Conservation (phyloP, 306 rosid genomes). For the Cicer cuneatum region DNA sequence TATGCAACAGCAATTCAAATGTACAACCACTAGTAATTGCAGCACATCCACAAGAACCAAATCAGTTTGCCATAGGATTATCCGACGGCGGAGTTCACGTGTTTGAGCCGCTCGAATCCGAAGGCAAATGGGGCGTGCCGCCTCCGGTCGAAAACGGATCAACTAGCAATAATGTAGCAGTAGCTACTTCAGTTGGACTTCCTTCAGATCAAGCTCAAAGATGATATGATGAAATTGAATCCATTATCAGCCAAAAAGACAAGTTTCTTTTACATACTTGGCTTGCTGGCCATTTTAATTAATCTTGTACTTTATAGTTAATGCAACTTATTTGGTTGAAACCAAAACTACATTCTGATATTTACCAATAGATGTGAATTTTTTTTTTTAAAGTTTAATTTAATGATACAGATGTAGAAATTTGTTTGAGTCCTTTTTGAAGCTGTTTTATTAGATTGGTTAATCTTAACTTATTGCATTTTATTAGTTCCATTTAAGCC, state of each 20-base stretch:
- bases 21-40: slow-evolving; percentile 86
- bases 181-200: slow-evolving; percentile 75
- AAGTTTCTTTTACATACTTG: slow-evolving; percentile 79
- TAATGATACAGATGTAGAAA: slow-evolving; percentile 40
- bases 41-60: slow-evolving; percentile 94
- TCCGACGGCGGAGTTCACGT: slow-evolving; percentile 95
- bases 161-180: slow-evolving; percentile 57
- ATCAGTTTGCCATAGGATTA: slow-evolving; percentile 88
- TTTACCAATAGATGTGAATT: slow-evolving; percentile 44
- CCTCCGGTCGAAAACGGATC: slow-evolving; percentile 90
- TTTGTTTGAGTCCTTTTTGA: slow-evolving; percentile 29
- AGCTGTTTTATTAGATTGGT: slow-evolving; percentile 37
- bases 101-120: slow-evolving; percentile 92
- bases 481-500: neutral
- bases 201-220: slow-evolving; percentile 94
- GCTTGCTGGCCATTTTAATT: slow-evolving; percentile 48
- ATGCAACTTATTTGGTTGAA: slow-evolving; percentile 42
- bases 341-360: slow-evolving; percentile 43
- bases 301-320: slow-evolving; percentile 21
- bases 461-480: slow-evolving; percentile 34
- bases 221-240: slow-evolving; percentile 60
- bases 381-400: slow-evolving; percentile 33
- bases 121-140: slow-evolving; percentile 91
- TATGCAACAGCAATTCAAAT: slow-evolving; percentile 64
- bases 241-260: slow-evolving; percentile 48